Base-by-base conservation (phyloP, 345 rosid genomes). In the rapeseed (Brassica napus) region DNA sequence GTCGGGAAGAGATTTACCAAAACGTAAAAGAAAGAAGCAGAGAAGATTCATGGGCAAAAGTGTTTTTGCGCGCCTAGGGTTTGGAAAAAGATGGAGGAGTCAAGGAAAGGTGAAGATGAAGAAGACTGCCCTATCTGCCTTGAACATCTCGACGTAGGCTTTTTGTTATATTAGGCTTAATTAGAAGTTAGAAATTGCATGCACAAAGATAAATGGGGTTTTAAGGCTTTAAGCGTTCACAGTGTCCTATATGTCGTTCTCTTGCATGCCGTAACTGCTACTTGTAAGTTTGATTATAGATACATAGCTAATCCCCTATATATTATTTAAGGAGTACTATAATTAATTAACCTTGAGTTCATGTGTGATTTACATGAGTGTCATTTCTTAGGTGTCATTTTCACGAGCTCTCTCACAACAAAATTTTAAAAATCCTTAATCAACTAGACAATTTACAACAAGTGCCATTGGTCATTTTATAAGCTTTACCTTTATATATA, bases 121-220 rank as follows among this genome's bases (percentile, higher is more conserved):
- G 24, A 39, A 37, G 58, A 18, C 9, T 60, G 58, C 68, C 68
- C 58, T 8, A 72, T 60, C 2, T 72, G 68, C 1, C 76, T 60
- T 10, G 39, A 60, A 59, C 37, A 37, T 58, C 57, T 59, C 37
- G 8, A 26, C 15, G 8, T 60, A 24, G 16, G 16, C 31, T 73
- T 61, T 61, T 72, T 59, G 59, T 72, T 61, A 61, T 28, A n/a
- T 42, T 8, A 60, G 68, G 59, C 39, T 26, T 26, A 26, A 26
- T 26, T 26, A 26, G 30, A 28, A 28, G 30, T 39, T 37, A 1
- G 42, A 26, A n/a, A 72, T 28, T 61, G 44, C 59, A 61, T 39
- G 76, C 60, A 42, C 4, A 60, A 42, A 61, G 12, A 1, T 61
- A 61, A 5, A 73, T 73, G 68, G 68, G 30, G 61, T 73, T 9